Evolutionary conservation across 768 basidiomycete species (phyloP).

Genomic region (Boletus rubescentipes): DNA sequence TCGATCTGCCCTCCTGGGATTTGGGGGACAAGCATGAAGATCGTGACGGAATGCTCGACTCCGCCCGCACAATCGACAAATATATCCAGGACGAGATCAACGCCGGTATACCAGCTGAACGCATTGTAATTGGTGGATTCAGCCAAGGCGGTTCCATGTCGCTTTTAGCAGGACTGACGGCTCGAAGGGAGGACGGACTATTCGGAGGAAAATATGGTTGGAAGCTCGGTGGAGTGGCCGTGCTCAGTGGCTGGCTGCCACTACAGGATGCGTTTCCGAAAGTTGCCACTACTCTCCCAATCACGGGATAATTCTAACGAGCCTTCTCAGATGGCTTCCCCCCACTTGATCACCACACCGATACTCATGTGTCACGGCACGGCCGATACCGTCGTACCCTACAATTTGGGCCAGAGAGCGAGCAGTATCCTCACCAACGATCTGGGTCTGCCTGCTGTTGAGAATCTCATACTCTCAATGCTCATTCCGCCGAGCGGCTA

Average conservation of each 20-base stretch:
- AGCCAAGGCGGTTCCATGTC: conserved; percentile 83
- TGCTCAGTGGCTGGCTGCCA: conserved; percentile 80
- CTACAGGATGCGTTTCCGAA: conserved; percentile 62
- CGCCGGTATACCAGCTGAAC: conserved; percentile 60
- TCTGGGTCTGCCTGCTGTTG: conserved; percentile 47
- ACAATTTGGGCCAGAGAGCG: conserved; percentile 52
- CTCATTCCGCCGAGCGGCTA: conserved; percentile 25
- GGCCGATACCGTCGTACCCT: conserved; percentile 70
- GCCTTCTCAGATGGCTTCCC: conserved; percentile 53
- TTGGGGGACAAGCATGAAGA: conserved; percentile 62
- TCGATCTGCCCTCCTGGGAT: conserved; percentile 71
- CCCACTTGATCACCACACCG: conserved; percentile 60
- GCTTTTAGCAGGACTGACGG: conserved; percentile 63
- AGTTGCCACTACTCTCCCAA: conserved; percentile 40
- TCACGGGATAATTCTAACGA: conserved; percentile 1
- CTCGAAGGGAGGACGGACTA: conserved; percentile 25
- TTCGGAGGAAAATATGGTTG: conserved; percentile 41
- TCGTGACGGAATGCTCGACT: conserved; percentile 53
- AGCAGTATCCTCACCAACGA: conserved; percentile 53
- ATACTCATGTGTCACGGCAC: conserved; percentile 89
- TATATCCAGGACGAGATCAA: conserved; percentile 76
- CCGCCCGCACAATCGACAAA: conserved; percentile 58
- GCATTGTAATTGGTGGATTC: conserved; percentile 87
- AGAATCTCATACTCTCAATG: conserved; percentile 36
- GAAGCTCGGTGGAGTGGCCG: conserved; percentile 69